Conservation (phyloP, 192 early-diverging fungal genomes). For the Rhizophagus prolifer region DNA sequence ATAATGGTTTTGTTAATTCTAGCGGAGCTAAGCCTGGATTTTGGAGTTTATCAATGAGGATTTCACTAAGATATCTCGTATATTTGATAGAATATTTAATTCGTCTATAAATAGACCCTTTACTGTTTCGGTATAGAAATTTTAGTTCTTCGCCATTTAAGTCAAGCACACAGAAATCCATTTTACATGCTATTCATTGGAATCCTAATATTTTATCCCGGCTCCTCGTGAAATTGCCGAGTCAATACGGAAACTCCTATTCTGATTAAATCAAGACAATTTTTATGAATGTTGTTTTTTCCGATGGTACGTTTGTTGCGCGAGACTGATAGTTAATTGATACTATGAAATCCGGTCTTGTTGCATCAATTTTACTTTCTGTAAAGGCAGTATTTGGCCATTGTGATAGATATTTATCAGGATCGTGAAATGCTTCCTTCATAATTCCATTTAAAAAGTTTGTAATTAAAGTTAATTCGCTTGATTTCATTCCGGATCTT, state of each 20-base stretch:
- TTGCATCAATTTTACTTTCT: not conserved
- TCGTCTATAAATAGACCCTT: conserved; percentile 5
- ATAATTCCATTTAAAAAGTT: conserved; percentile 8
- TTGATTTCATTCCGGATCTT: not conserved
- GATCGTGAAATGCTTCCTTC: not conserved
- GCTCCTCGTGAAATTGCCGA: not conserved
- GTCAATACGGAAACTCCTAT: not conserved
- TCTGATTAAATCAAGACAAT: not conserved
- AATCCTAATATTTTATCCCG: not conserved
- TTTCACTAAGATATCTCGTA: conserved; percentile 9
- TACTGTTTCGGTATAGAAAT: not conserved
- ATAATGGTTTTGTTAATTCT: not conserved
- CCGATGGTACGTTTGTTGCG: not conserved
- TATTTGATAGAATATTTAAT: not conserved
- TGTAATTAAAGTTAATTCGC: not conserved
- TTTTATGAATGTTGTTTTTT: not conserved
- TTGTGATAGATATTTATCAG: not conserved
- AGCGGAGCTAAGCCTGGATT: not conserved
- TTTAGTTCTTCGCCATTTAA: not conserved
- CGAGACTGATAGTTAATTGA: not conserved
- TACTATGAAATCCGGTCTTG: not conserved
- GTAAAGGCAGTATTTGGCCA: not conserved
- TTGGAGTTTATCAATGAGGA: not conserved
- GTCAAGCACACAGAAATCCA: conserved; percentile 12
- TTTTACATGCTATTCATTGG: not conserved